Evolutionary conservation across 495 filamentous ascomycete genomes (phyloP).

Genomic region (Aspergillus carlsbadensis): DNA sequence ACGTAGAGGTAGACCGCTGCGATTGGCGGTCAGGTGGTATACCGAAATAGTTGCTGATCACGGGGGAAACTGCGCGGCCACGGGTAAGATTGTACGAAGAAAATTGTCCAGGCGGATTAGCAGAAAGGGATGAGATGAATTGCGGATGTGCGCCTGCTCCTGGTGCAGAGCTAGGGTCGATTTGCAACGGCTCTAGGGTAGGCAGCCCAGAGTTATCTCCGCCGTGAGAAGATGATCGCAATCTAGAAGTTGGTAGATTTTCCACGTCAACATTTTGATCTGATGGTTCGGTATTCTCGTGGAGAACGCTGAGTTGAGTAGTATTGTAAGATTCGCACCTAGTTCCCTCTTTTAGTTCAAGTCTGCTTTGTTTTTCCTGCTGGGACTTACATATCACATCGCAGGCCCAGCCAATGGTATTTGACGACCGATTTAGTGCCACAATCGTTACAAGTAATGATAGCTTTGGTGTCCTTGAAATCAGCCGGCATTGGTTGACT

Average conservation of each 20-base stretch:
- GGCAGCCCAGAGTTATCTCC: conserved; percentile 24
- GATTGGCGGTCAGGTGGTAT: conserved; percentile 38
- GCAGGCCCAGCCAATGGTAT: conserved; percentile 94
- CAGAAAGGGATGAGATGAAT: conserved; percentile 26
- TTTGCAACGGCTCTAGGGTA: conserved; percentile 28
- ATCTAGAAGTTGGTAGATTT: conserved; percentile 17
- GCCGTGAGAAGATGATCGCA: conserved; percentile 30
- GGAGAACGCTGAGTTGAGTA: conserved; percentile 63
- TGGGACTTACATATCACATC: conserved; percentile 72
- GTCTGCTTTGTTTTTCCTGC: no score
- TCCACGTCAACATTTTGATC: conserved; percentile 23
- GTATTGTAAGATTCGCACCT: conserved; percentile 84
- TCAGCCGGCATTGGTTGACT: conserved; percentile 87
- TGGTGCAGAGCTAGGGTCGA: conserved; percentile 33
- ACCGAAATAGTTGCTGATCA: conserved; percentile 47
- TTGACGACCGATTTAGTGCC: conserved; percentile 76
- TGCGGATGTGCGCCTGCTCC: conserved; percentile 27
- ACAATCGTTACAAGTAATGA: conserved; percentile 94
- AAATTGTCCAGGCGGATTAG: conserved; percentile 26
- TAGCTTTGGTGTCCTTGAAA: conserved; percentile 74
- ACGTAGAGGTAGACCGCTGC: conserved; percentile 32
- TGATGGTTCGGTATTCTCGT: conserved; percentile 31
- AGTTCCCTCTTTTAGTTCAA: conserved; percentile 18
- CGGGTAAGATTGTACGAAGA: conserved; percentile 42
- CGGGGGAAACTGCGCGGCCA: conserved; percentile 37